Conservation (phyloP, 2,329 filamentous ascomycete genomes). For the Botrytis fabae region DNA sequence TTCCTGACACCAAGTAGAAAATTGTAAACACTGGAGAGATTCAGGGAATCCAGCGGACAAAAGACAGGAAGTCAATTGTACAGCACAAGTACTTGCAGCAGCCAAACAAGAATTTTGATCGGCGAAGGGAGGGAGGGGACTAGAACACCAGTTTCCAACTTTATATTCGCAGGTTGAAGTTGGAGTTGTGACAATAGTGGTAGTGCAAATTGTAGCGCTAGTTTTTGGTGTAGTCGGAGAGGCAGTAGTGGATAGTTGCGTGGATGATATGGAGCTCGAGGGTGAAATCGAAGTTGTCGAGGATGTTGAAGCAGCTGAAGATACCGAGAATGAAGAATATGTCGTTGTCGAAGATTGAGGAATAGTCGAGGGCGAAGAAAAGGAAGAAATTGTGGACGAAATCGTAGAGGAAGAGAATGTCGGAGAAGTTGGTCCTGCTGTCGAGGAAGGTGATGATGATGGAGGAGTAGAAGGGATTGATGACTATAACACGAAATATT, state of each 20-base stretch:
- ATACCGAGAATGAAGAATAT: conserved; percentile 11
- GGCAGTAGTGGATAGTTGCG: conserved; percentile 19
- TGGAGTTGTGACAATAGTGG: conserved; percentile 43
- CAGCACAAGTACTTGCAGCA: conserved; percentile 45
- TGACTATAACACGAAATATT: not conserved
- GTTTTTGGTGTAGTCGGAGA: conserved; percentile 28
- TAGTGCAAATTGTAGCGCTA: conserved; percentile 47
- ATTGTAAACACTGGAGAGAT: conserved; percentile 52
- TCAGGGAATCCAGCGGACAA: conserved; percentile 52
- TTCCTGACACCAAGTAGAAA: conserved; percentile 51
- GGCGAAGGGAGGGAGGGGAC: conserved; percentile 51
- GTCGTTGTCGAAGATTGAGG: conserved; percentile 13
- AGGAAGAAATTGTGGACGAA: not conserved
- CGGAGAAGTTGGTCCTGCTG: conserved; percentile 9
- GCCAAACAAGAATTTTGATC: conserved; percentile 46
- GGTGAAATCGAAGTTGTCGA: not conserved
- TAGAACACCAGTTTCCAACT: conserved; percentile 55
- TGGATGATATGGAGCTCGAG: conserved; percentile 1
- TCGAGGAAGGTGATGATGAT: not conserved
- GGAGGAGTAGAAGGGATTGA: not conserved
- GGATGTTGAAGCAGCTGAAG: not conserved
- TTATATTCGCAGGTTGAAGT: conserved; percentile 55
- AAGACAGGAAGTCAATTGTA: conserved; percentile 55
- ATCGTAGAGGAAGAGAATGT: conserved; percentile 19
- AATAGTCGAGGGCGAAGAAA: not conserved